These are phyloP conservation scores for Haematococcus lacustris DNA, from an alignment of 139 green algal species.

Conservation along the genomic window DNA sequence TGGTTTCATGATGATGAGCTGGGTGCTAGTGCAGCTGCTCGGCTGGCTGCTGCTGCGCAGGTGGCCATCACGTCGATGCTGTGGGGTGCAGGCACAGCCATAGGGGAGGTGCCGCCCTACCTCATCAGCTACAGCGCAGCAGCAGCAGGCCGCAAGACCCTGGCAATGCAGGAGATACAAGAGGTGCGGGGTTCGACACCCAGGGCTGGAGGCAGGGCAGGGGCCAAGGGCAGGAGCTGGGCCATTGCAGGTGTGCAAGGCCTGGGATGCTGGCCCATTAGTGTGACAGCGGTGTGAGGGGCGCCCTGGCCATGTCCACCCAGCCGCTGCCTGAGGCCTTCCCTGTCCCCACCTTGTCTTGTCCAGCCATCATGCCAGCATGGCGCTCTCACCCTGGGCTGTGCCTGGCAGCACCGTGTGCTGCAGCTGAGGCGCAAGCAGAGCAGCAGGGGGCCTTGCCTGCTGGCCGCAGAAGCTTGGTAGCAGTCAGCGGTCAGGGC, in stretches of 20 bases:
- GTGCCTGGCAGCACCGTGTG: not conserved
- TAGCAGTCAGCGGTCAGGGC: too few relatives aligned
- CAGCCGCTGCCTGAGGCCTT: not conserved
- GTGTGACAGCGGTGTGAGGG: not conserved
- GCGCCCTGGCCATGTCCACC: not conserved
- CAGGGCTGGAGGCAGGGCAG: too few relatives aligned
- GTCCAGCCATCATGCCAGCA: too few relatives aligned
- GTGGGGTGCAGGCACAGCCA: slow-evolving; percentile 82
- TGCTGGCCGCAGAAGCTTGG: too few relatives aligned
- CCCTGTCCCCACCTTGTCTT: too few relatives aligned
- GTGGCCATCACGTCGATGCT: slow-evolving; percentile 60
- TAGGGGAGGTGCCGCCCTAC: slow-evolving; percentile 89
- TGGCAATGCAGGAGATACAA: slow-evolving; percentile 42
- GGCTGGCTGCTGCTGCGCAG: slow-evolving; percentile 21
- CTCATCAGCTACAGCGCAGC: slow-evolving; percentile 73
- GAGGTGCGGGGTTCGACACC: too few relatives aligned
- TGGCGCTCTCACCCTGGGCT: too few relatives aligned
- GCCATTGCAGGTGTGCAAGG: slow-evolving; percentile 23
- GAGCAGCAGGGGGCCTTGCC: not conserved
- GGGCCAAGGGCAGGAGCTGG: too few relatives aligned
- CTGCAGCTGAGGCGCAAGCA: not conserved
- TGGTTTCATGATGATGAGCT: too few relatives aligned
- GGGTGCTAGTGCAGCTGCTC: too few relatives aligned
- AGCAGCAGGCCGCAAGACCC: slow-evolving; percentile 48
- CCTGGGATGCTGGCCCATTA: not conserved